Conservation (phyloP, 2,329 filamentous ascomycete species). For the Knufia fluminis region DNA sequence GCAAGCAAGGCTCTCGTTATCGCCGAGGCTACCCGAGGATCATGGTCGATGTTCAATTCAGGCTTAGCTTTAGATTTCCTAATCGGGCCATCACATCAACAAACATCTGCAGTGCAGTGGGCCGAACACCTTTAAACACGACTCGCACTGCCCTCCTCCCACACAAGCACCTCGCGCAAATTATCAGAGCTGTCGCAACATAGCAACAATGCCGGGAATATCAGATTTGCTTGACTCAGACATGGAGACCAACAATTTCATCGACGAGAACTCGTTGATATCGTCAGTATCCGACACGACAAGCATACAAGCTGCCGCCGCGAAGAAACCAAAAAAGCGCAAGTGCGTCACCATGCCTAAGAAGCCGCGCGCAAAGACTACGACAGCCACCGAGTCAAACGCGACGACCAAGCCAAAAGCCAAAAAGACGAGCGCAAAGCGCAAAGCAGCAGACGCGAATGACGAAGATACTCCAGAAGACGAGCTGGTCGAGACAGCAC, state of each 20-base stretch:
- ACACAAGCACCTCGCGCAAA: background rate
- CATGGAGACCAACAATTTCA: slow-evolving; percentile 32
- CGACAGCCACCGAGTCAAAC: slow-evolving; percentile 34
- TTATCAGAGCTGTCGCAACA: background rate
- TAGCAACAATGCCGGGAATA: slow-evolving; percentile 27
- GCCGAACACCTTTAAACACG: too few relatives aligned
- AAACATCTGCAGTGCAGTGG: too few relatives aligned
- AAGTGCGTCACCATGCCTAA: slow-evolving; percentile 26
- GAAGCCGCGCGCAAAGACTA: slow-evolving; percentile 28
- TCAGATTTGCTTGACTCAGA: slow-evolving; percentile 42
- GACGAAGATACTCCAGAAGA: slow-evolving; percentile 30
- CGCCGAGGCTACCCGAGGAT: background rate
- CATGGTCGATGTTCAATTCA: too few relatives aligned
- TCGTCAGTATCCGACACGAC: slow-evolving; percentile 18
- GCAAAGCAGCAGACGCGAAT: slow-evolving; percentile 30
- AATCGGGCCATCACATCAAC: background rate
- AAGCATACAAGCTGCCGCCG: slow-evolving; percentile 15
- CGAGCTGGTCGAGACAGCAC: slow-evolving; percentile 23
- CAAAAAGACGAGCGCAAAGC: slow-evolving; percentile 23
- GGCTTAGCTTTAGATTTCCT: too few relatives aligned
- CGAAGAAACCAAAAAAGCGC: slow-evolving; percentile 18
- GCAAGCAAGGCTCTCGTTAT: background rate
- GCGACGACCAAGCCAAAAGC: too few relatives aligned
- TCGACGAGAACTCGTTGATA: slow-evolving; percentile 25
- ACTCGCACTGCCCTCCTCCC: too few relatives aligned